Percentiles rank a stretch among this genome's conserved stretches.
These are phyloP conservation scores for Pseudomonodictys pantanalensis DNA, from an alignment of 495 filamentous ascomycete genomes.

Conservation along the genomic window DNA sequence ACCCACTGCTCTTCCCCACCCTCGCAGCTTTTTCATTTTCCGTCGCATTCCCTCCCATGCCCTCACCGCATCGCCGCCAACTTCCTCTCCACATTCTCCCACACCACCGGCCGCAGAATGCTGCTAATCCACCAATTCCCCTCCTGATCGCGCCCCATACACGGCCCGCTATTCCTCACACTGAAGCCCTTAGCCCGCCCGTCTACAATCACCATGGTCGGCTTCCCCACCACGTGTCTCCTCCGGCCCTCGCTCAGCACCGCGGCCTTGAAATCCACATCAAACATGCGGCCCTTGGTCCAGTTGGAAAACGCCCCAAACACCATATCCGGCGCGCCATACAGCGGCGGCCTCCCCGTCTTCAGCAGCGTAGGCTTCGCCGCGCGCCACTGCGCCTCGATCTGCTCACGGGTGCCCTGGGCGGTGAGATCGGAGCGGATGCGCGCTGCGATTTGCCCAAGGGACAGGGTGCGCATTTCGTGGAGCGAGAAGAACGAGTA, in stretches of 20 bases:
- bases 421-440: constrained; percentile 9
- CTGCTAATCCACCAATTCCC: constrained; percentile 18
- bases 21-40: no score
- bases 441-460: constrained; percentile 13
- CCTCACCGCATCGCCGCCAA: no score
- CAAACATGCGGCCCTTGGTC: constrained; percentile 11
- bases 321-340: constrained; percentile 1
- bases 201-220: not conserved
- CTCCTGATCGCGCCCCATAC: constrained; percentile 15
- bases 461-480: constrained; percentile 3
- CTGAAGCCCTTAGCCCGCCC: not conserved
- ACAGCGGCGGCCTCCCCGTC: not conserved
- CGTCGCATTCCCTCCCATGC: no score
- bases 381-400: not conserved
- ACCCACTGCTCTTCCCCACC: no score
- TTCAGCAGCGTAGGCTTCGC: not conserved
- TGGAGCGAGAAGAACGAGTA: constrained; percentile 9
- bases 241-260: constrained; percentile 1
- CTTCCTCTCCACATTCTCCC: constrained; percentile 15
- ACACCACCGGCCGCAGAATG: not conserved
- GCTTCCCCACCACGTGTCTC: not conserved
- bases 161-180: not conserved
- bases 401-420: constrained; percentile 5
- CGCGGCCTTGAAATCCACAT: constrained; percentile 14
- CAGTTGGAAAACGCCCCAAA: constrained; percentile 8